Evolutionary conservation across 225 moss, liverwort and hornwort genomes (phyloP).

Genomic region (Sphagnum tenellum): DNA sequence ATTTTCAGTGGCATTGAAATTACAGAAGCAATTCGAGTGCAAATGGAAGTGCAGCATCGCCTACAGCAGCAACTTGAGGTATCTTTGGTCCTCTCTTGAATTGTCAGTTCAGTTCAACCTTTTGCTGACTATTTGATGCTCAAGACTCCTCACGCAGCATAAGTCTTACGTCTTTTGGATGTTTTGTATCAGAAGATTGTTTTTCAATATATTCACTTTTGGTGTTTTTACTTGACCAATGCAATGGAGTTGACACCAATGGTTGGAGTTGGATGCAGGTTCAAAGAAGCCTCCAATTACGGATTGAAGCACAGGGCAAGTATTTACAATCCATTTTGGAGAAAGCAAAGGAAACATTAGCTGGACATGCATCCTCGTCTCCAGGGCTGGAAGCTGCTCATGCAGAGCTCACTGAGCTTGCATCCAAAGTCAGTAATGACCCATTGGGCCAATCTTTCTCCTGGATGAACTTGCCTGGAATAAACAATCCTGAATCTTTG

Average conservation of each 20-base stretch:
- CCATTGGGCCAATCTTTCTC: conserved; percentile 40
- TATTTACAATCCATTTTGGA: conserved; percentile 91
- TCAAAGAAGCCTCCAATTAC: conserved; percentile 83
- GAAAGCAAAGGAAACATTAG: conserved; percentile 89
- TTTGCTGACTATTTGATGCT: too few species aligned
- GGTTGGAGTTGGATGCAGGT: conserved; percentile 27
- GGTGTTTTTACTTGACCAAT: too few species aligned
- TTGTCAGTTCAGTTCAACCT: too few species aligned
- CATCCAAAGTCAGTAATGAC: conserved; percentile 68
- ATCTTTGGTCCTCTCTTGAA: conserved; percentile 1
- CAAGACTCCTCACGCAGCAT: too few species aligned
- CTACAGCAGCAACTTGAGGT: conserved; percentile 95
- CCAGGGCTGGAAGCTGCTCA: conserved; percentile 78
- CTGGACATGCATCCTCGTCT: conserved; percentile 58
- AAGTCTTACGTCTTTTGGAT: too few species aligned
- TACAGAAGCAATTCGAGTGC: conserved; percentile 84
- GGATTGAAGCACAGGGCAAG: conserved; percentile 92
- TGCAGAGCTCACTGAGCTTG: conserved; percentile 84
- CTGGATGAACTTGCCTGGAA: conserved; percentile 34
- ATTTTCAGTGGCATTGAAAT: conserved; percentile 67
- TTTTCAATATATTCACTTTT: too few species aligned
- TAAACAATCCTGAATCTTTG: conserved; percentile 33
- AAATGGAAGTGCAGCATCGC: conserved; percentile 93
- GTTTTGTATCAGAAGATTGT: too few species aligned
- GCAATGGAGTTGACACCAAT: too few species aligned